Evolutionary conservation across 2,329 filamentous ascomycete species (phyloP).

Genomic region (Stemphylium beticola): DNA sequence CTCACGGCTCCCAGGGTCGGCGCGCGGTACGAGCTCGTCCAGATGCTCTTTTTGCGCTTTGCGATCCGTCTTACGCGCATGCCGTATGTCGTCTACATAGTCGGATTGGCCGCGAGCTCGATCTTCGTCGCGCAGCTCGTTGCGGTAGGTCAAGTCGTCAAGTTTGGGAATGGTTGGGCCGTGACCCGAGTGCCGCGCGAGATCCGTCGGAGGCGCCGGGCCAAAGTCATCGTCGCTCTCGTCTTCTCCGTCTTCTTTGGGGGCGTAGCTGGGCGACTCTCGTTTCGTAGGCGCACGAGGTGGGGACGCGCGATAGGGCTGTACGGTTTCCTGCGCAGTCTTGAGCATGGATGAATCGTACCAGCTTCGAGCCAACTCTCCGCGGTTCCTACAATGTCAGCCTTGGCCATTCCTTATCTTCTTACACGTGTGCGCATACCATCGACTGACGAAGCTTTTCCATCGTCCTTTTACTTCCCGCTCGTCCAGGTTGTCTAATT

Average conservation of each 20-base stretch:
- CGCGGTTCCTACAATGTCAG: slow-evolving; percentile 74
- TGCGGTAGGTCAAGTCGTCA: slow-evolving; percentile 73
- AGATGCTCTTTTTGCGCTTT: slow-evolving; percentile 71
- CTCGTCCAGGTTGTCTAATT: slow-evolving; percentile 72
- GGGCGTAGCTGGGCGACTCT: slow-evolving; percentile 28
- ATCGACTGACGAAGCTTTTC: slow-evolving; percentile 91
- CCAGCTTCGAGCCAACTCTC: slow-evolving; percentile 88
- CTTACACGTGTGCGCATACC: slow-evolving; percentile 59
- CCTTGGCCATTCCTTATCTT: not conserved
- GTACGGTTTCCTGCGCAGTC: slow-evolving; percentile 52
- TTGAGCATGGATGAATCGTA: slow-evolving; percentile 80
- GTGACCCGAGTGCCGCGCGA: slow-evolving; percentile 36
- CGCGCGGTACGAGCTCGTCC: slow-evolving; percentile 82
- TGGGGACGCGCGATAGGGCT: slow-evolving; percentile 25
- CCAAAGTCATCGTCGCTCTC: slow-evolving; percentile 57
- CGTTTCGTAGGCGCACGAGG: slow-evolving; percentile 18
- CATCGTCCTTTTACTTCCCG: slow-evolving; percentile 82
- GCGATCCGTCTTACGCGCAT: slow-evolving; percentile 69
- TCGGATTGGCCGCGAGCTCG: slow-evolving; percentile 58
- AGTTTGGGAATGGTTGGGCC: slow-evolving; percentile 72
- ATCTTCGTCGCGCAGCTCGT: slow-evolving; percentile 63
- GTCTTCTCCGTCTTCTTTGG: slow-evolving; percentile 15
- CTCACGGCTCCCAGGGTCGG: slow-evolving; percentile 82
- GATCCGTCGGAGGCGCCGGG: slow-evolving; percentile 55
- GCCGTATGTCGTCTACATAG: slow-evolving; percentile 61